Evolutionary conservation across 192 early-diverging fungal species (phyloP).

Genomic region (Coemansia sp.): DNA sequence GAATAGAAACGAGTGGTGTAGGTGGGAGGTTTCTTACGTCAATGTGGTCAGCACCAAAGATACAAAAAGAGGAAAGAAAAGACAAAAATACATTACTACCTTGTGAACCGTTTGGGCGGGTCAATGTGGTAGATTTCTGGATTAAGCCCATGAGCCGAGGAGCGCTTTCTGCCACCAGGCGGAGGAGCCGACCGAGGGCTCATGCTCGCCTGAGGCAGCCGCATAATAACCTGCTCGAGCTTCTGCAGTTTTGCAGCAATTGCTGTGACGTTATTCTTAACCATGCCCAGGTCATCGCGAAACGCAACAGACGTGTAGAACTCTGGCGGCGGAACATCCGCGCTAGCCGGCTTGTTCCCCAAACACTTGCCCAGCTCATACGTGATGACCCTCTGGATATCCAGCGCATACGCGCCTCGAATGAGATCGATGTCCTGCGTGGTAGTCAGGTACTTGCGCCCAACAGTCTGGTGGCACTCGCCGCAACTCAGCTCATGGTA

Average conservation of each 20-base stretch:
- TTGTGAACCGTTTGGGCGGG: constrained; percentile 30
- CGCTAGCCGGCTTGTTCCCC: constrained; percentile 7
- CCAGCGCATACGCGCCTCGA: constrained; percentile 36
- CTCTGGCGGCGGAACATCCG: constrained; percentile 27
- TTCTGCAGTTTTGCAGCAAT: constrained; percentile 42
- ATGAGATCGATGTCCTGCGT: constrained; percentile 36
- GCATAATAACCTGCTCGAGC: constrained; percentile 32
- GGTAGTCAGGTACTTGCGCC: constrained; percentile 40
- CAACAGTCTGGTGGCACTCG: constrained; percentile 38
- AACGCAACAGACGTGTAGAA: constrained; percentile 43
- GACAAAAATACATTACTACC: background rate
- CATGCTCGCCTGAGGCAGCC: constrained; percentile 12
- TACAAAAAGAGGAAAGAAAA: background rate
- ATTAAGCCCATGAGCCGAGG: constrained; percentile 24
- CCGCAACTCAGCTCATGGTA: constrained; percentile 40
- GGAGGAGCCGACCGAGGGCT: constrained; percentile 28
- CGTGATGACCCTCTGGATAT: constrained; percentile 39
- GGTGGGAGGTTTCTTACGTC: background rate
- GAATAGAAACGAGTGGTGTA: background rate
- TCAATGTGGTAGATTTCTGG: constrained; percentile 40
- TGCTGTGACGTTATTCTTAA: constrained; percentile 43
- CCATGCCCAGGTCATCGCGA: constrained; percentile 35
- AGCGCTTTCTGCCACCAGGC: constrained; percentile 23
- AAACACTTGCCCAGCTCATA: constrained; percentile 52
- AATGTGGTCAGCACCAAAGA: background rate